A percentile compares a stretch with the other conserved stretches of the same genome.
Conservation (phyloP, 2,329 filamentous ascomycete genomes). For the Rutstroemia sp. region DNA sequence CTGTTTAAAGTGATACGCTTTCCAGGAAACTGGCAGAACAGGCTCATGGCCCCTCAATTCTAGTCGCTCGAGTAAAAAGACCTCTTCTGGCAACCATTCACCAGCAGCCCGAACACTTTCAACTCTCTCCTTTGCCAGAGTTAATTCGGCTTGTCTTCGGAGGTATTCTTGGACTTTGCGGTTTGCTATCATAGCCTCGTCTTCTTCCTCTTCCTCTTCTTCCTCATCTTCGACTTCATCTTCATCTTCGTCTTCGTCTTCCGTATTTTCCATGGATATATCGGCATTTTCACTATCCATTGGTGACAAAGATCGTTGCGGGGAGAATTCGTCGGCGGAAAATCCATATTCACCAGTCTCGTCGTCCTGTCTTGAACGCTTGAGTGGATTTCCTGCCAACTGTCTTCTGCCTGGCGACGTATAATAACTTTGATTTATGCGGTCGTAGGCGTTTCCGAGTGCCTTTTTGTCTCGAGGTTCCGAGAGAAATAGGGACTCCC, state of each 20-base stretch:
- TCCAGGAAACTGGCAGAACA: constrained; percentile 24
- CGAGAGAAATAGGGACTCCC: constrained; percentile 14
- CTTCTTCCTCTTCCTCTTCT: constrained; percentile 13
- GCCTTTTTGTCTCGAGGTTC: constrained; percentile 17
- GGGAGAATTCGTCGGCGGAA: constrained; percentile 11
- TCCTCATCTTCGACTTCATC: constrained; percentile 10
- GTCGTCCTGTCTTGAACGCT: constrained; percentile 22
- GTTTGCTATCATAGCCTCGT: constrained; percentile 12
- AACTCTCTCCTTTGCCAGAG: constrained; percentile 18
- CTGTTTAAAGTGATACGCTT: constrained; percentile 25
- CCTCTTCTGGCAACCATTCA: constrained; percentile 26
- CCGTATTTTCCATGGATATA: not conserved
- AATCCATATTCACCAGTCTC: constrained; percentile 10
- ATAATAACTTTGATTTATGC: constrained; percentile 15
- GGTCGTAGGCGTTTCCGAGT: constrained; percentile 8
- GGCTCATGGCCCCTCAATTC: constrained; percentile 26
- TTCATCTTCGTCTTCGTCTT: constrained; percentile 5
- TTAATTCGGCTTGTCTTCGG: constrained; percentile 22
- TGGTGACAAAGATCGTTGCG: constrained; percentile 17
- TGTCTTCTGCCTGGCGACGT: constrained; percentile 12
- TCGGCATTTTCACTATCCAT: constrained; percentile 4
- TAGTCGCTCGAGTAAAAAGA: constrained; percentile 26
- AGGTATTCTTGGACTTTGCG: constrained; percentile 26
- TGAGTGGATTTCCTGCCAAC: constrained; percentile 16
- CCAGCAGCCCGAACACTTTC: constrained; percentile 19